Conservation (phyloP, 2,329 filamentous ascomycete genomes). For the Metarhizium album region DNA sequence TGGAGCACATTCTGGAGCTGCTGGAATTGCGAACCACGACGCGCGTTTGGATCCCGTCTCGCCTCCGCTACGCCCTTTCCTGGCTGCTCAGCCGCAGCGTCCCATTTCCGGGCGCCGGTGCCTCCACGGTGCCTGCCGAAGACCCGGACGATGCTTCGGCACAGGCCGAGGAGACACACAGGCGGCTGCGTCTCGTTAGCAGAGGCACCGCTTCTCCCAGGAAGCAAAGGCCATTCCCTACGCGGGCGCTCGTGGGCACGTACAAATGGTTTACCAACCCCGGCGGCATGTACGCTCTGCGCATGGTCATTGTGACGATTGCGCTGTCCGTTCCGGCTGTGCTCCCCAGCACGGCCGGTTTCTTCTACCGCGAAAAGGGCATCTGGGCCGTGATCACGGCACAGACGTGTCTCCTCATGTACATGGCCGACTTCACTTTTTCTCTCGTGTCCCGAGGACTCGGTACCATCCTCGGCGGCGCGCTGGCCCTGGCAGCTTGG, state of each 20-base stretch:
- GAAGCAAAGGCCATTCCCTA: conserved; percentile 10
- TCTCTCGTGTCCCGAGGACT: conserved; percentile 29
- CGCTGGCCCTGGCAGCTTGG: conserved; percentile 36
- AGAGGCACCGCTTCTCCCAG: conserved; percentile 12
- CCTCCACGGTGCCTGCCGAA: conserved; percentile 8
- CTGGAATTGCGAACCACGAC: conserved; percentile 22
- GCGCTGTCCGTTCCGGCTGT: conserved; percentile 30
- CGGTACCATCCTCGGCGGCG: conserved; percentile 36
- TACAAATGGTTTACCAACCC: conserved; percentile 32
- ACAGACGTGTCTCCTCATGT: conserved; percentile 35
- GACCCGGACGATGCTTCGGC: conserved; percentile 15
- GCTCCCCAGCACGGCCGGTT: conserved; percentile 32
- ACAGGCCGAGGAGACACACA: conserved; percentile 23
- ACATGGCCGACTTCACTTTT: conserved; percentile 39
- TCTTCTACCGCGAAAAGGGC: conserved; percentile 41
- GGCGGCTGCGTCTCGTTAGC: conserved; percentile 24
- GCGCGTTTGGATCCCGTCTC: conserved; percentile 32
- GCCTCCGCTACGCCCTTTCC: conserved; percentile 25
- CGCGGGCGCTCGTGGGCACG: conserved; percentile 16
- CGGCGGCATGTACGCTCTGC: conserved; percentile 34
- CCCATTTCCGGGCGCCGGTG: conserved; percentile 11
- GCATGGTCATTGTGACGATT: conserved; percentile 36
- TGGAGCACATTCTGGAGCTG: conserved; percentile 26
- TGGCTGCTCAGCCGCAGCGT: conserved; percentile 24
- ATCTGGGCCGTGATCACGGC: conserved; percentile 42